These are phyloP conservation scores for Aureobasidium uvarum DNA, from an alignment of 2,329 filamentous ascomycete genomes.

Conservation along the genomic window DNA sequence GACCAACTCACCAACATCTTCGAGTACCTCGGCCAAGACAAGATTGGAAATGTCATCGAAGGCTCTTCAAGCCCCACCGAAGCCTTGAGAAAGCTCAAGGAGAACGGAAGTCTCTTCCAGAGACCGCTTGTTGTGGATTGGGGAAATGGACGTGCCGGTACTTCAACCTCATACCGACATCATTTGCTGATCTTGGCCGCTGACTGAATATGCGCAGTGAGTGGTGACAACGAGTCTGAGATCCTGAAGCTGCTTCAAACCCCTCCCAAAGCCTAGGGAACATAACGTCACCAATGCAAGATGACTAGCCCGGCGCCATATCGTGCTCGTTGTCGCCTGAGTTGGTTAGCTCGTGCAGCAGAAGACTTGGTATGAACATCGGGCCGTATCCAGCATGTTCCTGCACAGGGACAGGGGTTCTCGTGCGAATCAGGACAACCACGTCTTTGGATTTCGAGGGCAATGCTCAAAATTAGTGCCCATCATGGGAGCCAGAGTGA, in stretches of 20 bases:
- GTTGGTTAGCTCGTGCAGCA: not conserved
- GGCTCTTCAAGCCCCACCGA: slow-evolving; percentile 73
- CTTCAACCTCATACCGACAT: slow-evolving; percentile 29
- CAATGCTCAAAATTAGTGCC: not conserved
- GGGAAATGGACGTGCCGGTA: slow-evolving; percentile 80
- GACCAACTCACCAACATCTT: slow-evolving; percentile 83
- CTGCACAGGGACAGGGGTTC: not conserved
- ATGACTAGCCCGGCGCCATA: not conserved
- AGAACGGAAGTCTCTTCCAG: slow-evolving; percentile 66
- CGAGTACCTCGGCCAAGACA: slow-evolving; percentile 69
- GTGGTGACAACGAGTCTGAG: slow-evolving; percentile 79
- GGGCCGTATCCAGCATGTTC: not conserved
- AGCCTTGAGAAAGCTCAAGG: slow-evolving; percentile 74
- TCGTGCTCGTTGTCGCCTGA: not conserved
- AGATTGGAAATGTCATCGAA: slow-evolving; percentile 64
- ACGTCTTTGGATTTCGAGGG: not conserved
- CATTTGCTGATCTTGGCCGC: not conserved
- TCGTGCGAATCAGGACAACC: not conserved
- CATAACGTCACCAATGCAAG: no score
- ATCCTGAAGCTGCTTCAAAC: slow-evolving; percentile 50
- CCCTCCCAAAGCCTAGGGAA: not conserved
- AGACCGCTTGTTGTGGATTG: slow-evolving; percentile 87
- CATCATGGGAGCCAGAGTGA: no score
- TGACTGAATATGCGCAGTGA: slow-evolving; percentile 42
- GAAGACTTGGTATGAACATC: not conserved